A percentile compares a stretch with the other conserved stretches of the same genome.
phyloP scores from a whole-genome alignment of 129 eudicot species.

The Flaveria robusta region DNA sequence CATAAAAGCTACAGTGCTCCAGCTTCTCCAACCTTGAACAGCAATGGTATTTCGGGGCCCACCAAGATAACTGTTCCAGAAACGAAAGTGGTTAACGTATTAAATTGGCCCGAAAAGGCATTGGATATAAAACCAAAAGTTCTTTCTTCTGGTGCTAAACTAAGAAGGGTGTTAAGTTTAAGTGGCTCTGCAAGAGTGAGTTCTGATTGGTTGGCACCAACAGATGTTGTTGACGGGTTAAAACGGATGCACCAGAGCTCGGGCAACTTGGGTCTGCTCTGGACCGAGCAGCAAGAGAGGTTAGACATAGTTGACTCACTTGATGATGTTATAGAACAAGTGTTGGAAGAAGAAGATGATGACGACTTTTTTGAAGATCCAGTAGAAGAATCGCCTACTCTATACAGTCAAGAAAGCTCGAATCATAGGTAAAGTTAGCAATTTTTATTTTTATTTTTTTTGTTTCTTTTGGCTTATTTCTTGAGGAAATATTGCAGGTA shows the following conservation, averaged over 20 bases:
- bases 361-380: constrained; percentile 46
- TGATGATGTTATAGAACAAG: constrained; percentile 52
- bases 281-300: constrained; percentile 49
- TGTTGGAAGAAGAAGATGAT: constrained; percentile 61
- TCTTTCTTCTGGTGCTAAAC: constrained; percentile 53
- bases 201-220: constrained; percentile 49
- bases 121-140: constrained; percentile 58
- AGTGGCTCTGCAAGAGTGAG: constrained; percentile 64
- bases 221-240: constrained; percentile 38
- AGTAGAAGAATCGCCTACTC: constrained; percentile 24
- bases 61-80: constrained; percentile 22
- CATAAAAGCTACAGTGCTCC: constrained; percentile 93
- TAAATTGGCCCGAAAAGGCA: constrained; percentile 82
- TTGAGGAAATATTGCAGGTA: constrained; percentile 38
- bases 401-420: constrained; percentile 21
- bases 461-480: constrained; percentile 23
- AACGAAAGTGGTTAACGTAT: constrained; percentile 32
- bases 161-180: constrained; percentile 63
- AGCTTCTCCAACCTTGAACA: constrained; percentile 70
- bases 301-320: constrained; percentile 45
- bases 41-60: constrained; percentile 29
- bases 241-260: constrained; percentile 74
- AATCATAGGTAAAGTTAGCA: constrained; percentile 31
- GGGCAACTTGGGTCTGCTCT: constrained; percentile 58
- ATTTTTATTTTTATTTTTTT: neutral